Conservation (phyloP, 192 early-diverging fungal genomes). For the Rhizophagus prolifer region DNA sequence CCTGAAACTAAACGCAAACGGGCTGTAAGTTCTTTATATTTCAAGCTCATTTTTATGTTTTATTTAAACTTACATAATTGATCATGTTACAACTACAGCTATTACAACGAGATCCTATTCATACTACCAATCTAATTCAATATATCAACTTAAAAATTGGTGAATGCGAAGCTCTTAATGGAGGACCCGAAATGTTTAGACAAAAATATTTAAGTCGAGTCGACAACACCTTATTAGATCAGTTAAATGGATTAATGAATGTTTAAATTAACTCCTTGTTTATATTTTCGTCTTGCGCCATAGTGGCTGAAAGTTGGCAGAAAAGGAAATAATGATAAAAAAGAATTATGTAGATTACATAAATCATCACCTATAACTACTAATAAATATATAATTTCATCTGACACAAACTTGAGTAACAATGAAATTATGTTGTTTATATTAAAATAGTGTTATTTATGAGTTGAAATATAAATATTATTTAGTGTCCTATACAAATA, state of each 20-base stretch:
- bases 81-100: slow-evolving; percentile 32
- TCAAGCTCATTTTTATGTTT: background rate
- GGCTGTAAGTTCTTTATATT: slow-evolving; percentile 30
- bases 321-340: too few species aligned
- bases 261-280: background rate
- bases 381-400: too few species aligned
- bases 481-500: too few species aligned
- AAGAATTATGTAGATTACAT: too few species aligned
- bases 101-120: slow-evolving; percentile 57
- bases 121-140: slow-evolving; percentile 51
- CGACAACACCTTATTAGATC: slow-evolving; percentile 44
- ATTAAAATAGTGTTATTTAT: too few species aligned
- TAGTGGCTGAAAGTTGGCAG: too few species aligned
- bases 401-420: too few species aligned
- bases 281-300: too few species aligned
- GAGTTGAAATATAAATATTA: too few species aligned
- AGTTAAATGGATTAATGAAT: slow-evolving; percentile 32
- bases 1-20: slow-evolving; percentile 52
- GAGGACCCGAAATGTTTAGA: slow-evolving; percentile 43
- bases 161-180: slow-evolving; percentile 51
- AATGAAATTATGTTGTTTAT: too few species aligned
- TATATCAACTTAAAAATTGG: slow-evolving; percentile 53
- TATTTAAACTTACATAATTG: slow-evolving; percentile 18
- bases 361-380: too few species aligned
- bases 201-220: slow-evolving; percentile 44